Evolutionary conservation across 352 stramenopile species (phyloP).

Genomic region (Phytophthora tentaculata): DNA sequence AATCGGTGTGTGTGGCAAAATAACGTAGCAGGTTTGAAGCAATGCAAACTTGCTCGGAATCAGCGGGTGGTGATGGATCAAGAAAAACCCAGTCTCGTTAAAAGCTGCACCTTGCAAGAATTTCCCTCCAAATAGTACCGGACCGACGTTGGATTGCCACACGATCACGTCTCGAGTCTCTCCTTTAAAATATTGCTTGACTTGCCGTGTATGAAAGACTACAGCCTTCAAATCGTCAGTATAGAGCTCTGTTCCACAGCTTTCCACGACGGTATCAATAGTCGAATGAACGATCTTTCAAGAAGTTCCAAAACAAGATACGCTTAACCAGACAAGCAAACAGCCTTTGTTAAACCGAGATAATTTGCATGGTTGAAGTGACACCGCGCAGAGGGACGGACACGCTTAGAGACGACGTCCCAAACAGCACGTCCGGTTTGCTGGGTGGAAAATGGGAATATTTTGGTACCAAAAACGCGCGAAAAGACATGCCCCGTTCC

Average conservation of each 20-base stretch:
- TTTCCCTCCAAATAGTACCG: constrained; percentile 1
- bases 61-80: constrained; percentile 2
- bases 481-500: not conserved
- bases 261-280: not conserved
- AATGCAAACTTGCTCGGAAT: constrained; percentile 2
- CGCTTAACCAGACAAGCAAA: too few relatives aligned
- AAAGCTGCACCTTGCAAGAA: constrained; percentile 3
- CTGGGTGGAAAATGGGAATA: constrained; percentile 2
- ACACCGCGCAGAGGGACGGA: not conserved
- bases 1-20: constrained; percentile 1
- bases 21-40: constrained; percentile 5
- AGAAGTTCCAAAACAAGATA: not conserved
- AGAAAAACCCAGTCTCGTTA: constrained; percentile 3
- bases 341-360: not conserved
- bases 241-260: constrained; percentile 3
- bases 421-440: constrained; percentile 1
- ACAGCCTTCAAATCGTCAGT: constrained; percentile 6
- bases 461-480: constrained; percentile 2
- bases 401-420: constrained; percentile 1
- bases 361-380: constrained; percentile 9
- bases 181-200: constrained; percentile 4
- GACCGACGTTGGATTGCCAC: constrained; percentile 1
- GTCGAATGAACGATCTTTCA: constrained; percentile 8
- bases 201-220: constrained; percentile 3
- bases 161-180: constrained; percentile 4